Conservation (phyloP, 176 grass and related monocot species). For the Oryza longistaminata region DNA sequence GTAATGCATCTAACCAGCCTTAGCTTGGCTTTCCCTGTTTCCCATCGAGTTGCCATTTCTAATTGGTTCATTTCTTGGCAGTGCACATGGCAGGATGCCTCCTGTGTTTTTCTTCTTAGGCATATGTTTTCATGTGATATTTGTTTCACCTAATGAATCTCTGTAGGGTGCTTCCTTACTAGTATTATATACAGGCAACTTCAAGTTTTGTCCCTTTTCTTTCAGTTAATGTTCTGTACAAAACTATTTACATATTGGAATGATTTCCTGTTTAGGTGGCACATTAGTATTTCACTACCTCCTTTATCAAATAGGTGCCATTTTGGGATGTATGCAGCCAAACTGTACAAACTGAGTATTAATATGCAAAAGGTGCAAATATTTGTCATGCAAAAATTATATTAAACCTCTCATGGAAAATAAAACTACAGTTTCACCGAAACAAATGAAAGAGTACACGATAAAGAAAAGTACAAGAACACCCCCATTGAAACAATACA, state of each 20-base stretch:
- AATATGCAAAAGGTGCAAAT: too few species aligned
- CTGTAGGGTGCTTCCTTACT: background rate
- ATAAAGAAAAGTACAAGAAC: background rate
- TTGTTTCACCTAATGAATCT: constrained; percentile 19
- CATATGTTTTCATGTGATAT: too few species aligned
- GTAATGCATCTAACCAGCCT: background rate
- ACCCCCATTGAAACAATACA: background rate
- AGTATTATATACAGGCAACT: background rate
- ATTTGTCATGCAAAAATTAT: too few species aligned
- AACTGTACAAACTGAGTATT: too few species aligned
- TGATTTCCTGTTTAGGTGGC: background rate
- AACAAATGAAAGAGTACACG: background rate
- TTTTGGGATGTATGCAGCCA: too few species aligned
- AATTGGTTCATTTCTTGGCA: background rate
- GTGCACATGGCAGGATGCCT: background rate
- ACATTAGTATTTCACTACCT: background rate
- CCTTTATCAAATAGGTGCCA: too few species aligned
- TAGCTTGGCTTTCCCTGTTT: background rate
- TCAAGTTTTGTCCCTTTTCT: background rate
- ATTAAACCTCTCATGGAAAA: background rate
- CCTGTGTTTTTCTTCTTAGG: background rate
- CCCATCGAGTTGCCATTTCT: background rate
- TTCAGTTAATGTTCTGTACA: constrained; percentile 1
- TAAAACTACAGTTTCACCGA: background rate
- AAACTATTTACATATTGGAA: background rate